A percentile compares a stretch with the other conserved stretches of the same genome.
Evolutionary conservation across 805 yeast genomes (phyloP).

Genomic region (Isabelozyma gotoi): DNA sequence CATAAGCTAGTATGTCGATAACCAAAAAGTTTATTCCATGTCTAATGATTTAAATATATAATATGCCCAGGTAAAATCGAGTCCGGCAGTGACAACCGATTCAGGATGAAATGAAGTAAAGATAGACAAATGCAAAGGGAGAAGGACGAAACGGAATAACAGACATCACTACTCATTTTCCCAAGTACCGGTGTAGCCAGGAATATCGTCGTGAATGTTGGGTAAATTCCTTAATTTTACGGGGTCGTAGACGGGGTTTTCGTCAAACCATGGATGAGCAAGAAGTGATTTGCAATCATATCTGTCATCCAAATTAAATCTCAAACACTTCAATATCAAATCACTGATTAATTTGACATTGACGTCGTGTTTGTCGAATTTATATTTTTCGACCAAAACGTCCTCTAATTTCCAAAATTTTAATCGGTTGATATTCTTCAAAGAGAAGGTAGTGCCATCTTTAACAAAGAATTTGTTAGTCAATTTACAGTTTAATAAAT

Average conservation of each 20-base stretch:
- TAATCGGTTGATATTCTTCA: constrained; percentile 46
- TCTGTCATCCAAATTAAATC: constrained; percentile 47
- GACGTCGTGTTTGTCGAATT: constrained; percentile 33
- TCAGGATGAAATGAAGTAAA: background rate
- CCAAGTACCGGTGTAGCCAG: constrained; percentile 32
- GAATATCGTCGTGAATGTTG: constrained; percentile 23
- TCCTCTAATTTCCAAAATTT: constrained; percentile 52
- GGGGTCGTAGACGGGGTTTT: constrained; percentile 7
- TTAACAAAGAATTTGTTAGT: constrained; percentile 42
- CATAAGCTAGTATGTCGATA: constrained; percentile 9
- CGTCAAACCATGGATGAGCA: constrained; percentile 51
- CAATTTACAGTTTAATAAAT: constrained; percentile 37
- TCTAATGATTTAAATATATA: background rate
- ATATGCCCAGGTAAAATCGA: background rate
- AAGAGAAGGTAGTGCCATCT: constrained; percentile 18
- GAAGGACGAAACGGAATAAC: constrained; percentile 1
- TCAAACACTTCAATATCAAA: constrained; percentile 51
- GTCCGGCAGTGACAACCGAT: too few species aligned
- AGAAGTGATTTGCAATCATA: constrained; percentile 55
- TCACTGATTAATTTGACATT: constrained; percentile 41
- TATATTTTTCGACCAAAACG: constrained; percentile 51
- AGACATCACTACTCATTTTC: constrained; percentile 5
- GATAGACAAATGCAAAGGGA: constrained; percentile 3
- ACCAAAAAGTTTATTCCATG: background rate
- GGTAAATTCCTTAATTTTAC: constrained; percentile 18